Evolutionary conservation across 257 asterid genomes (phyloP).

Genomic region (Solanum infundibuliforme): DNA sequence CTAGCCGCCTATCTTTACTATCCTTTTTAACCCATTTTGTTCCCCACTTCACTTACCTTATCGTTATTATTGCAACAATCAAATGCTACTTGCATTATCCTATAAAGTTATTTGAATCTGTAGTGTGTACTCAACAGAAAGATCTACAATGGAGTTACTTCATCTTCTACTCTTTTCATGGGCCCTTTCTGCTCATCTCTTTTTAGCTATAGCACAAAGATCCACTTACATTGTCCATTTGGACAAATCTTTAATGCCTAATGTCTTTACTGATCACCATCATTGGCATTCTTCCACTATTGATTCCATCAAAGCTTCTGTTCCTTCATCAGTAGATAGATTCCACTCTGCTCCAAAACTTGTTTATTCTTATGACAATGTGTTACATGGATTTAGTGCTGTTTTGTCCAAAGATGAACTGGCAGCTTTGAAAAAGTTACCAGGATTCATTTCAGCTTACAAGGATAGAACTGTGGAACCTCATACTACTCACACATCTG

Average conservation of each 20-base stretch:
- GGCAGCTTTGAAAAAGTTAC: neutral
- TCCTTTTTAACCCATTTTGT: neutral
- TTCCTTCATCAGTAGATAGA: neutral
- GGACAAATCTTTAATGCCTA: slow-evolving; percentile 16
- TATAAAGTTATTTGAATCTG: neutral
- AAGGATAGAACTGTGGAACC: neutral
- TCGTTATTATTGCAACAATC: neutral
- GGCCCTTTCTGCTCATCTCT: neutral
- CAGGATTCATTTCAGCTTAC: slow-evolving; percentile 11
- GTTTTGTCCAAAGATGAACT: slow-evolving; percentile 4
- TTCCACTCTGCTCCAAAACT: neutral
- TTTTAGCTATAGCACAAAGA: neutral
- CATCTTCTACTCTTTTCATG: neutral
- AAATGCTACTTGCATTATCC: neutral
- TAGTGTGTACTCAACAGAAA: neutral
- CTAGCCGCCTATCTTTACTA: neutral
- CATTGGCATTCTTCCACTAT: slow-evolving; percentile 7
- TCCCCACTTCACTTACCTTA: neutral
- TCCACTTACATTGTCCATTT: slow-evolving; percentile 13
- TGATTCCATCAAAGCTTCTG: neutral
- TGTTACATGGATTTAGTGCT: slow-evolving; percentile 16
- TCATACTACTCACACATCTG: slow-evolving; percentile 9
- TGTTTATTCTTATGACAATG: neutral
- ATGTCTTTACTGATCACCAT: slow-evolving; percentile 3
- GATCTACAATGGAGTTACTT: neutral